A percentile compares a stretch with the other conserved stretches of the same genome.
Conservation (phyloP, 2,329 filamentous ascomycete genomes). For the Scedosporium aurantiacum region DNA sequence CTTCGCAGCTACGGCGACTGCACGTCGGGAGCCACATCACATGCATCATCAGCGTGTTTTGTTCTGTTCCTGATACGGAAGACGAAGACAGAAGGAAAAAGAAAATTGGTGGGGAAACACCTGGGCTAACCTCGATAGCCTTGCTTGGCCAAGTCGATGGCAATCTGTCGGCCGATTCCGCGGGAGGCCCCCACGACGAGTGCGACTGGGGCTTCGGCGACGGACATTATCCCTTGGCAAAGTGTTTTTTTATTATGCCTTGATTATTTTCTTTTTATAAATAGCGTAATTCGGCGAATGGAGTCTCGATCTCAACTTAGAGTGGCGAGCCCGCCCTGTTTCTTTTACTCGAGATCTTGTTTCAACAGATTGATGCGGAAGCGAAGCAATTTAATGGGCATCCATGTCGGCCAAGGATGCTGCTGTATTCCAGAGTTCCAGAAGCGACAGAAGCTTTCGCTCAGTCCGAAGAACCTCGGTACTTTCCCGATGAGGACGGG, state of each 20-base stretch:
- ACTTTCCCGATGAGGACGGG: neutral
- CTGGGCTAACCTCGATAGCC: conserved; percentile 52
- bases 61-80: neutral
- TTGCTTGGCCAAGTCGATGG: conserved; percentile 61
- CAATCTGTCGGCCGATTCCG: conserved; percentile 72
- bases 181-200: conserved; percentile 66
- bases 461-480: no score
- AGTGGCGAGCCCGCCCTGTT: no score
- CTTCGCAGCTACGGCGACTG: conserved; percentile 70
- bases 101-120: neutral
- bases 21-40: neutral
- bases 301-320: neutral
- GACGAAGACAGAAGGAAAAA: no score
- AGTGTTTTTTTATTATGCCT: neutral
- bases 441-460: no score
- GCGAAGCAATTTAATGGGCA: no score
- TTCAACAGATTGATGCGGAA: no score
- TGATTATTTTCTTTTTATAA: neutral
- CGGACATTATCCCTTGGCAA: neutral
- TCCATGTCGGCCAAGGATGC: no score
- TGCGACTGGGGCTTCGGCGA: conserved; percentile 38
- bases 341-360: no score
- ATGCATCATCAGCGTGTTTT: neutral
- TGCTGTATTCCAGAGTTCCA: no score
- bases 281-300: neutral